phyloP scores from a whole-genome alignment of 2,329 filamentous ascomycete genomes.

The Dryadomyces quercivorus region DNA sequence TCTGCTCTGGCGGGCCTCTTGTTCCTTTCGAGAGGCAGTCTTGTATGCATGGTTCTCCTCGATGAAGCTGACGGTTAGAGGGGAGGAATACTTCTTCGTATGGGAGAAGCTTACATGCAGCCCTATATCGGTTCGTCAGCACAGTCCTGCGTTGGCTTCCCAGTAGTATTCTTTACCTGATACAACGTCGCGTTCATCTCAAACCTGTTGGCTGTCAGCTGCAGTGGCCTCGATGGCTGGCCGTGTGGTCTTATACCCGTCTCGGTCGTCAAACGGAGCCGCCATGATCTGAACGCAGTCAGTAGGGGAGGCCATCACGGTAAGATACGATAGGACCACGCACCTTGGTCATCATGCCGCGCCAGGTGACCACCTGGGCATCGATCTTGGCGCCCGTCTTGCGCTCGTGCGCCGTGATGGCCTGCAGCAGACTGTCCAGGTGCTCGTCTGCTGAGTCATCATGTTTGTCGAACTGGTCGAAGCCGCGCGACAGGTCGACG shows the following conservation, averaged over 20 bases:
- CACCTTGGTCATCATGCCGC: conserved; percentile 98
- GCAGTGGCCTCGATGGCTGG: not conserved
- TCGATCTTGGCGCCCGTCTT: conserved; percentile 54
- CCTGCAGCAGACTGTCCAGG: conserved; percentile 68
- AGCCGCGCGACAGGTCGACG: conserved; percentile 67
- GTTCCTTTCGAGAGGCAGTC: conserved; percentile 44
- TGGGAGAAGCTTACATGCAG: conserved; percentile 15
- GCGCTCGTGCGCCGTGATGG: conserved; percentile 63
- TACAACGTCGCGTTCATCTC: conserved; percentile 93
- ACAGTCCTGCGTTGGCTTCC: no score
- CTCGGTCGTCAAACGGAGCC: conserved; percentile 67
- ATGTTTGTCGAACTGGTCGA: conserved; percentile 69
- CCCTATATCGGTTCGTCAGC: conserved; percentile 1
- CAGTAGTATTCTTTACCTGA: conserved; percentile 46
- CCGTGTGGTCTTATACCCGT: conserved; percentile 39
- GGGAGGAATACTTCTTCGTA: not conserved
- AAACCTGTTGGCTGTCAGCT: conserved; percentile 42
- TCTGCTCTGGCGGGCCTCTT: conserved; percentile 36
- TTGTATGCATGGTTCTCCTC: conserved; percentile 80
- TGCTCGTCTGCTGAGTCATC: conserved; percentile 76
- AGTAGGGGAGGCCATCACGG: not conserved
- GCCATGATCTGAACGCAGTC: conserved; percentile 58
- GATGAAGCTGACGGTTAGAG: conserved; percentile 53
- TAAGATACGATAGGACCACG: conserved; percentile 3
- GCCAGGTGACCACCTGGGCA: conserved; percentile 79